Percentiles rank a stretch among this genome's conserved stretches.
Conservation (phyloP, 2,329 filamentous ascomycete species). For the Grosmannia clavigera region DNA sequence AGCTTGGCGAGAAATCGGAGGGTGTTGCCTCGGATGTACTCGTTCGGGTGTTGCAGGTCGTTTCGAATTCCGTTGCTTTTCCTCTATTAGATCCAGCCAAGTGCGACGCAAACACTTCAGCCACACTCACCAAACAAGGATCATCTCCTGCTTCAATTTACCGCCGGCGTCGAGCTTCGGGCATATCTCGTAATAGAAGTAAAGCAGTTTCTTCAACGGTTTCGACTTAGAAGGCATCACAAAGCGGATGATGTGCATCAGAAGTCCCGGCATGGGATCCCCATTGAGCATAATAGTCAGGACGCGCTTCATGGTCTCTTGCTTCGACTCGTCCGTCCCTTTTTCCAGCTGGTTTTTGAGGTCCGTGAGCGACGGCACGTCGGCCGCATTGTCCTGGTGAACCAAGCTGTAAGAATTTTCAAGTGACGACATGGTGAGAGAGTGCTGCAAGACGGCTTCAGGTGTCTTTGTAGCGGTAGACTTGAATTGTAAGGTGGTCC, state of each 20-base stretch:
- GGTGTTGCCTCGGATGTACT: conserved; percentile 97
- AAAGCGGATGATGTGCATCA: conserved; percentile 99
- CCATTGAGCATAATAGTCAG: conserved; percentile 97
- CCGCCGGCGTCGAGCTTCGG: conserved; percentile 85
- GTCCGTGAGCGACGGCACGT: conserved; percentile 81
- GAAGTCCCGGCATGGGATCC: conserved; percentile 83
- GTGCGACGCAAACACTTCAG: not conserved
- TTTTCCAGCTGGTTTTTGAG: conserved; percentile 89
- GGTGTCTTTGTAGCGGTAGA: not conserved
- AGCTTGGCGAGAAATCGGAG: conserved; percentile 95
- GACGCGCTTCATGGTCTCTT: conserved; percentile 94
- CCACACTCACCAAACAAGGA: conserved; percentile 73
- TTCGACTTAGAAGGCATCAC: conserved; percentile 99
- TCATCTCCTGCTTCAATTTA: conserved; percentile 99
- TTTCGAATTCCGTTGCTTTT: conserved; percentile 91
- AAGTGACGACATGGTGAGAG: conserved; percentile 70
- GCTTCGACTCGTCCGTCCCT: conserved; percentile 82
- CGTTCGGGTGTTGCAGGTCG: conserved; percentile 92
- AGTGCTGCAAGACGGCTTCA: not conserved
- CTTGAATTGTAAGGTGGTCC: not conserved
- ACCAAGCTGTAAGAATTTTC: conserved; percentile 94
- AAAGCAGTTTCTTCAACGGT: conserved; percentile 90
- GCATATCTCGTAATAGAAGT: conserved; percentile 99
- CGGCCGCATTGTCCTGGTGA: conserved; percentile 92
- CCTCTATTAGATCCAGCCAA: conserved; percentile 14